Conservation (phyloP, 768 basidiomycete species). For the Lentinula boryana region DNA sequence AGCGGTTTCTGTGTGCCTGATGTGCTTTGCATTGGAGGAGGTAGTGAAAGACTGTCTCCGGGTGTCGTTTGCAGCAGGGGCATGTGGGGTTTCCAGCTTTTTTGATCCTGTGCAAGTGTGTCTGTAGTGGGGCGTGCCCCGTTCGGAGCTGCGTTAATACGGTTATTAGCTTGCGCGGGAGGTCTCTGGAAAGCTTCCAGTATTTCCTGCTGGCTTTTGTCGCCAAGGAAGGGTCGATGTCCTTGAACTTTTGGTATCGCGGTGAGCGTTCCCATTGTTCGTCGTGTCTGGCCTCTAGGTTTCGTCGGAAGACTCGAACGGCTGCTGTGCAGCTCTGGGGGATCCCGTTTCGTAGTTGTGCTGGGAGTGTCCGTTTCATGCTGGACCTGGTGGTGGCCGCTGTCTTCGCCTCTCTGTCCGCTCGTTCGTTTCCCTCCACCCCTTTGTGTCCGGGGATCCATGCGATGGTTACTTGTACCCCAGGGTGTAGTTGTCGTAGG, state of each 20-base stretch:
- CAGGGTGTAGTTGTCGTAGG: not conserved
- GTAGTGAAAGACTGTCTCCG: constrained; percentile 11
- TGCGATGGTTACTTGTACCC: not conserved
- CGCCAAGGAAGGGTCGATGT: not conserved
- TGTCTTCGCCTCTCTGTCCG: not conserved
- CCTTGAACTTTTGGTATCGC: not conserved
- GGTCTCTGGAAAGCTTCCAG: not conserved
- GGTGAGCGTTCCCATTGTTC: not conserved
- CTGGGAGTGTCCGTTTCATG: not conserved
- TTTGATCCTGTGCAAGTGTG: constrained; percentile 17
- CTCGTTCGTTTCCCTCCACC: not conserved
- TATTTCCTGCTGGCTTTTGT: not conserved
- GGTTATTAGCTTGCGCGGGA: constrained; percentile 10
- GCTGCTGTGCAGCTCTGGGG: not conserved
- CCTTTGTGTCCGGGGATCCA: not conserved
- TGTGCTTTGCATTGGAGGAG: constrained; percentile 6
- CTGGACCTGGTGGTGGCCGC: not conserved
- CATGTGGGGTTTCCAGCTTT: constrained; percentile 2
- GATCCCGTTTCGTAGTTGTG: not conserved
- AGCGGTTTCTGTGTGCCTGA: not conserved
- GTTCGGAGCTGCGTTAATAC: constrained; percentile 22
- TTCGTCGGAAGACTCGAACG: not conserved
- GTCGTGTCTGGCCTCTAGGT: too few relatives aligned
- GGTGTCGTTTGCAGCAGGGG: constrained; percentile 1
- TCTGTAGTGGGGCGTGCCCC: constrained; percentile 20